These are phyloP conservation scores for Rugosomyces carneus DNA, from an alignment of 1,284 basidiomycete species.

Conservation along the genomic window DNA sequence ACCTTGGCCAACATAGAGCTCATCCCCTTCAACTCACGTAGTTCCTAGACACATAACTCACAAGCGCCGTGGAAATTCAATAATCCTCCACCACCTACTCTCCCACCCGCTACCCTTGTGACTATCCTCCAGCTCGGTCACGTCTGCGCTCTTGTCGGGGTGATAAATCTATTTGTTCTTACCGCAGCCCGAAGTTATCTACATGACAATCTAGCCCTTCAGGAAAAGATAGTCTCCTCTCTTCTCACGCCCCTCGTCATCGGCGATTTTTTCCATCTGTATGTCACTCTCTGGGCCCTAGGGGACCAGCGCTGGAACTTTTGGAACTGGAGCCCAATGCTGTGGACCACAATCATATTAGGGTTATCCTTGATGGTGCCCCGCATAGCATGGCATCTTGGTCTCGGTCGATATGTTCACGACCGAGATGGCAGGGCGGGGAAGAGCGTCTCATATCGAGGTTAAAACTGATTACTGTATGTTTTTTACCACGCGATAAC, in stretches of 20 bases:
- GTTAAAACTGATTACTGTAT: not conserved
- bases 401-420: slow-evolving; percentile 66
- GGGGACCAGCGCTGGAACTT: slow-evolving; percentile 61
- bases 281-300: slow-evolving; percentile 64
- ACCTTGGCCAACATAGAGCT: not conserved
- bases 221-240: slow-evolving; percentile 61
- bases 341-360: slow-evolving; percentile 60
- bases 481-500: not conserved
- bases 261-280: slow-evolving; percentile 61
- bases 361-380: slow-evolving; percentile 63
- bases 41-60: slow-evolving; percentile 54
- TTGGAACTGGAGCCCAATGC: slow-evolving; percentile 54
- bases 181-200: slow-evolving; percentile 55
- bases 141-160: slow-evolving; percentile 65
- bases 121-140: slow-evolving; percentile 66
- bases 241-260: slow-evolving; percentile 61
- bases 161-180: slow-evolving; percentile 64
- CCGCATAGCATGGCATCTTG: slow-evolving; percentile 64
- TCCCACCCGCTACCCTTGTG: slow-evolving; percentile 60
- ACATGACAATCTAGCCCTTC: slow-evolving; percentile 48
- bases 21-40: slow-evolving; percentile 6
- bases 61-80: slow-evolving; percentile 65
- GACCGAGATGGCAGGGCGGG: slow-evolving; percentile 41
- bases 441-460: slow-evolving; percentile 15
- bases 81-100: slow-evolving; percentile 37